A percentile compares a stretch with the other conserved stretches of the same genome.
Evolutionary conservation across 2,329 filamentous ascomycete genomes (phyloP).

Genomic region (Pseudopithomyces chartarum): DNA sequence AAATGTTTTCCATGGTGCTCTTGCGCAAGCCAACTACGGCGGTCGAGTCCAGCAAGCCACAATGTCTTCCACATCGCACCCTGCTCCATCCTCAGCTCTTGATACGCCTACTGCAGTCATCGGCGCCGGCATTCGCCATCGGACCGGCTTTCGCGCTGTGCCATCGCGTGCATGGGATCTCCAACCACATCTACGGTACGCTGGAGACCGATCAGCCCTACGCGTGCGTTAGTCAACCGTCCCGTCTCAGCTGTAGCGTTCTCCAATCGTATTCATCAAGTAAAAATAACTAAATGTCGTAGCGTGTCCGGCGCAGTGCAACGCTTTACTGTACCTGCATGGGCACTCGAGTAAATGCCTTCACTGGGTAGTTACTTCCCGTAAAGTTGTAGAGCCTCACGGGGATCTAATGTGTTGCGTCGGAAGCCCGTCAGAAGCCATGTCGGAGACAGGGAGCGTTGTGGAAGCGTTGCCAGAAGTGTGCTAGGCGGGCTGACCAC

Average conservation of each 20-base stretch:
- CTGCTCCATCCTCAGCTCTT: background rate
- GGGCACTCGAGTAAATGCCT: background rate
- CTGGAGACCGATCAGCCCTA: background rate
- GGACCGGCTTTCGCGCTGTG: background rate
- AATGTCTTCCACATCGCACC: background rate
- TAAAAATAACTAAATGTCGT: background rate
- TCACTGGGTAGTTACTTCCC: background rate
- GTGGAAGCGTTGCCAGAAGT: background rate
- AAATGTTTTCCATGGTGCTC: conserved; percentile 1
- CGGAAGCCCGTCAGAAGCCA: background rate
- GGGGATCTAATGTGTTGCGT: background rate
- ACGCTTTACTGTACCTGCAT: background rate
- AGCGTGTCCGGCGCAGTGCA: background rate
- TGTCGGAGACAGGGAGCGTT: background rate
- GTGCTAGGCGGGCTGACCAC: background rate
- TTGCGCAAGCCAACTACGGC: conserved; percentile 2
- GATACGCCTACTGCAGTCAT: background rate
- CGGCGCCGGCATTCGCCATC: background rate
- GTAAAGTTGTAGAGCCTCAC: background rate
- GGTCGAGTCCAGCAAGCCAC: background rate
- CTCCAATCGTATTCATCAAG: background rate
- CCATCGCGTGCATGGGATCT: background rate
- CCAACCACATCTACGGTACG: background rate
- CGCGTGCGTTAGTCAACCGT: background rate
- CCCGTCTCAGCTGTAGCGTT: background rate